Percentiles rank a stretch among this genome's conserved stretches.
These are phyloP conservation scores for Stephanodiscus triporus DNA, from an alignment of 108 stramenopile species.

Conservation along the genomic window DNA sequence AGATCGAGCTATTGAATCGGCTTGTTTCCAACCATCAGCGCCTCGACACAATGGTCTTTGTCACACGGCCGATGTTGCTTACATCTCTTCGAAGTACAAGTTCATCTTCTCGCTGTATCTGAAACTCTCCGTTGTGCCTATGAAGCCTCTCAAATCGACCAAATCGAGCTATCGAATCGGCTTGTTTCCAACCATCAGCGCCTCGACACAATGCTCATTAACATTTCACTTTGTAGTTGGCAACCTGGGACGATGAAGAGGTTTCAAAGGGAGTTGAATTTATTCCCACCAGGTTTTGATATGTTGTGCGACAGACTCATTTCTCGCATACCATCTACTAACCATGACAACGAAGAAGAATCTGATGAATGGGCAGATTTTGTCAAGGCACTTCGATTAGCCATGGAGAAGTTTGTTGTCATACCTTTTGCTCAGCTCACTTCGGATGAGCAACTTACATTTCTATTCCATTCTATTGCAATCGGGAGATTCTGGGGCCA, in stretches of 20 bases:
- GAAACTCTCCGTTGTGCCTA: slow-evolving; percentile 2
- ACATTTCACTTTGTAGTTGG: background rate
- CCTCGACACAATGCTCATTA: background rate
- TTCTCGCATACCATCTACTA: slow-evolving; percentile 3
- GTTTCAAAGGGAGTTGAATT: too few species aligned
- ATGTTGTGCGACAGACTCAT: slow-evolving; percentile 1
- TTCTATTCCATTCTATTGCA: slow-evolving; percentile 24
- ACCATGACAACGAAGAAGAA: background rate
- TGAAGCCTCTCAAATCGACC: too few species aligned
- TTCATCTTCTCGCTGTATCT: slow-evolving; percentile 24
- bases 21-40: background rate
- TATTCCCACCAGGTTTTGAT: background rate
- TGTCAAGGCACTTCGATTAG: slow-evolving; percentile 9
- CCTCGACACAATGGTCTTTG: background rate
- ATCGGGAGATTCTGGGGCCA: slow-evolving; percentile 24
- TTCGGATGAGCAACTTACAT: slow-evolving; percentile 20
- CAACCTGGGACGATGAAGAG: background rate
- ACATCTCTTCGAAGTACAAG: slow-evolving; percentile 22
- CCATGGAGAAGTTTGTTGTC: slow-evolving; percentile 33
- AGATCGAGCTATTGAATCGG: background rate
- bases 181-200: background rate
- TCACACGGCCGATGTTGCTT: slow-evolving; percentile 17
- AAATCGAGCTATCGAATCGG: background rate
- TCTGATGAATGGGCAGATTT: slow-evolving; percentile 13
- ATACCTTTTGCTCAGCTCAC: slow-evolving; percentile 18